Conservation (phyloP, 768 basidiomycete species). For the Omphalotus guepiniiformis region DNA sequence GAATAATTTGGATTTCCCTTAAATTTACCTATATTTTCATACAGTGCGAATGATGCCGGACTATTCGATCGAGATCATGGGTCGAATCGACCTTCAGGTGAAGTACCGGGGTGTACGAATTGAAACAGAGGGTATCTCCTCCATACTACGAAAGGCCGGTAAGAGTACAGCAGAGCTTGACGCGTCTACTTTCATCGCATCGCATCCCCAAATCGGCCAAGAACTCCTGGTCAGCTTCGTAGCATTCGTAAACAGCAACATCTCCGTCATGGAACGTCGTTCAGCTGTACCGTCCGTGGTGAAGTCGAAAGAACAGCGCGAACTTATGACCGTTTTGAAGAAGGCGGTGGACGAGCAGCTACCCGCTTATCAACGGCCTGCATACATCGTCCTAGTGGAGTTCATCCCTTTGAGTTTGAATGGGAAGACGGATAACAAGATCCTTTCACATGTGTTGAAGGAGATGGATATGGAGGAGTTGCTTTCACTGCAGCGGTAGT, state of each 20-base stretch:
- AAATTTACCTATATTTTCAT: neutral
- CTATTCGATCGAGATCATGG: conserved; percentile 42
- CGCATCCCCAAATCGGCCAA: neutral
- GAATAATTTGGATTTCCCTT: neutral
- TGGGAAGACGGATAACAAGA: conserved; percentile 33
- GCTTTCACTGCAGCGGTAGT: neutral
- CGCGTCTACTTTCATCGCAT: neutral
- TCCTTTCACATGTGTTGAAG: conserved; percentile 27
- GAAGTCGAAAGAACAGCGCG: conserved; percentile 5
- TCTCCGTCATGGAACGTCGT: neutral
- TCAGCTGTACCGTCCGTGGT: neutral
- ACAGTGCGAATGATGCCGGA: conserved; percentile 47
- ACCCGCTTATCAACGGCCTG: conserved; percentile 48
- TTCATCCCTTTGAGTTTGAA: conserved; percentile 43
- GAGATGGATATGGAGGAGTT: conserved; percentile 22
- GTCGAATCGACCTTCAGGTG: conserved; percentile 48
- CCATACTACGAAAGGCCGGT: too few relatives aligned
- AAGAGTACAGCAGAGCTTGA: neutral
- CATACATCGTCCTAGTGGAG: conserved; percentile 43
- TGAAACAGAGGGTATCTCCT: conserved; percentile 47
- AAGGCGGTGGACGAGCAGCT: conserved; percentile 36
- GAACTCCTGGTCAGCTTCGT: conserved; percentile 1
- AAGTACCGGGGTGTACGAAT: conserved; percentile 53
- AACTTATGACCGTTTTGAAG: conserved; percentile 27
- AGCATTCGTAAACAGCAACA: neutral